Percentiles rank a stretch among this genome's conserved stretches.
phyloP scores from a whole-genome alignment of 2,329 filamentous ascomycete species.

The Leptodontidium sp. region DNA sequence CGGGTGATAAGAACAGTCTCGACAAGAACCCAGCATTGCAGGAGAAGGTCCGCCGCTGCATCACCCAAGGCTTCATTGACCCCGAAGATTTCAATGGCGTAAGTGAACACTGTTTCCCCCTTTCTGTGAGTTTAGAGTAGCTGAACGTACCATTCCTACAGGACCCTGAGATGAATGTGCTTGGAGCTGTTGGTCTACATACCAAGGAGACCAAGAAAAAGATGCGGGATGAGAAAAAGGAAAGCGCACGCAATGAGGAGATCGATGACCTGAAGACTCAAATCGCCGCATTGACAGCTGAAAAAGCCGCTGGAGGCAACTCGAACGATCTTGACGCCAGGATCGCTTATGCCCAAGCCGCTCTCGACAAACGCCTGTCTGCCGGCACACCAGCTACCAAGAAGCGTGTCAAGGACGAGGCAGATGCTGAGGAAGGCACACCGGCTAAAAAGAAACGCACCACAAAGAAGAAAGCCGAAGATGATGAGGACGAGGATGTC shows the following conservation, averaged over 20 bases:
- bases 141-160: constrained; percentile 24
- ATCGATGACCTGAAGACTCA: constrained; percentile 32
- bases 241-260: constrained; percentile 21
- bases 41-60: constrained; percentile 75
- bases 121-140: background rate
- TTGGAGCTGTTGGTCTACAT: constrained; percentile 42
- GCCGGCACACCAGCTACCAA: constrained; percentile 27
- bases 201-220: constrained; percentile 39
- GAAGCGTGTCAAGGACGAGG: constrained; percentile 32
- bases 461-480: constrained; percentile 39
- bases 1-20: constrained; percentile 70
- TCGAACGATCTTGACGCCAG: constrained; percentile 24
- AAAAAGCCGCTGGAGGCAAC: constrained; percentile 20
- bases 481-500: constrained; percentile 33
- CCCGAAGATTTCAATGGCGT: constrained; percentile 90
- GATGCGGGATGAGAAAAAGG: constrained; percentile 33
- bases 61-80: constrained; percentile 82
- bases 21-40: constrained; percentile 65
- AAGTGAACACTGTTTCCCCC: constrained; percentile 34
- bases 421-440: constrained; percentile 38
- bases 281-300: constrained; percentile 26
- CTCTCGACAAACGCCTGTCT: constrained; percentile 24
- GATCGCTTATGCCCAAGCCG: constrained; percentile 5
- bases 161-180: constrained; percentile 48
- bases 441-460: constrained; percentile 51